These are phyloP conservation scores for Fusarium liriodendri DNA, from an alignment of 2,329 filamentous ascomycete species.

Conservation along the genomic window DNA sequence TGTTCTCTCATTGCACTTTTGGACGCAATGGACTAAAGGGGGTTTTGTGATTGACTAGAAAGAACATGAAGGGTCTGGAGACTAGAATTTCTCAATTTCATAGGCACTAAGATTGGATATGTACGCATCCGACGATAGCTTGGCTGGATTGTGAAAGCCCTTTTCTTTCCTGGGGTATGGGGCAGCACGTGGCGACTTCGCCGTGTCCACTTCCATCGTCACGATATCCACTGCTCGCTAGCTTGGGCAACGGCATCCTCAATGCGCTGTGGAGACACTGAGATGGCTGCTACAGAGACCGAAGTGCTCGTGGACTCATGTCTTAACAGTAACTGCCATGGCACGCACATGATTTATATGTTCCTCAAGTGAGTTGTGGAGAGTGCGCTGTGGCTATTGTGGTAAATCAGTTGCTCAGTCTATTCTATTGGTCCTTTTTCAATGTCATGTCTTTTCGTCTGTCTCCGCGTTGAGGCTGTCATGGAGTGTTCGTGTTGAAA, in stretches of 20 bases:
- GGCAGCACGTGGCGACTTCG: neutral
- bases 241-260: neutral
- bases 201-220: neutral
- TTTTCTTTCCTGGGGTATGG: neutral
- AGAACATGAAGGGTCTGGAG: neutral
- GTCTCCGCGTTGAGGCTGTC: slow-evolving; percentile 30
- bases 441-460: neutral
- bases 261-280: neutral
- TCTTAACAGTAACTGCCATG: neutral
- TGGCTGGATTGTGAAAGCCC: neutral
- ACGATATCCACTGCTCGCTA: neutral
- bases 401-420: neutral
- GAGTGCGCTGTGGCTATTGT: neutral
- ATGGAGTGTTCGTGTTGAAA: slow-evolving; percentile 32
- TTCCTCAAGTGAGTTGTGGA: no score
- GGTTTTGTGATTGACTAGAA: neutral
- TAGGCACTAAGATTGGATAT: neutral
- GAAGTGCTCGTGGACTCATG: neutral
- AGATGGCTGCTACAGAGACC: neutral
- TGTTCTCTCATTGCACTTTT: neutral
- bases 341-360: no score
- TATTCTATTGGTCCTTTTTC: neutral
- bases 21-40: neutral
- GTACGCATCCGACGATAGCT: neutral
- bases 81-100: neutral